Percentiles rank a stretch among this genome's conserved stretches.
phyloP scores from a whole-genome alignment of 2,329 filamentous ascomycete species.

The Mycosphaerella sp. region DNA sequence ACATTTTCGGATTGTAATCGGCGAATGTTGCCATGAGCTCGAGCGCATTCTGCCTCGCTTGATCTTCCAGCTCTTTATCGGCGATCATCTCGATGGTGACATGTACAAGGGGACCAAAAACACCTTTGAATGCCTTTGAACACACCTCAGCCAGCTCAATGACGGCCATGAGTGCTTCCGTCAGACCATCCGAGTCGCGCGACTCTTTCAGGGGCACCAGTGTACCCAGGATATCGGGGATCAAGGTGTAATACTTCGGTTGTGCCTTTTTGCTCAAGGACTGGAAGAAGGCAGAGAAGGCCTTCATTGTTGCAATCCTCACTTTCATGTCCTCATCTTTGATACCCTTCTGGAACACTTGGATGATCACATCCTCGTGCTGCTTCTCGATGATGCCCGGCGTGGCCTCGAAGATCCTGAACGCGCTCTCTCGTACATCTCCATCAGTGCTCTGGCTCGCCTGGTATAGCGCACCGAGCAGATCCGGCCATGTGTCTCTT shows the following conservation, averaged over 20 bases:
- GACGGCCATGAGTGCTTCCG: slow-evolving; percentile 79
- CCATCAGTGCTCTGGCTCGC: slow-evolving; percentile 80
- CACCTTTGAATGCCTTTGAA: slow-evolving; percentile 91
- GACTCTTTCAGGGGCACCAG: slow-evolving; percentile 89
- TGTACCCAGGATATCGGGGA: slow-evolving; percentile 90
- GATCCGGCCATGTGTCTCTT: slow-evolving; percentile 72
- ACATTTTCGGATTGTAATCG: slow-evolving; percentile 89
- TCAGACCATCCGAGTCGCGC: slow-evolving; percentile 82
- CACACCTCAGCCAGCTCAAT: slow-evolving; percentile 93
- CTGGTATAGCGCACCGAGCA: slow-evolving; percentile 78
- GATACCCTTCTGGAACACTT: slow-evolving; percentile 86
- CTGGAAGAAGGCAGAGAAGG: slow-evolving; percentile 92
- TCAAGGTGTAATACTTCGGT: slow-evolving; percentile 75
- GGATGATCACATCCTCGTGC: slow-evolving; percentile 82
- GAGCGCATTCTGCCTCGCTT: slow-evolving; percentile 86
- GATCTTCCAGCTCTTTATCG: slow-evolving; percentile 87
- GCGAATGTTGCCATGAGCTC: slow-evolving; percentile 98
- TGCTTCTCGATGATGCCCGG: slow-evolving; percentile 94
- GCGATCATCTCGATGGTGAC: slow-evolving; percentile 92
- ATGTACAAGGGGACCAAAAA: slow-evolving; percentile 88
- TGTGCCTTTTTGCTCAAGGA: slow-evolving; percentile 83
- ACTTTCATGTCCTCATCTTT: slow-evolving; percentile 83
- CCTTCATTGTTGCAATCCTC: slow-evolving; percentile 88
- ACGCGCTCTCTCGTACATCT: slow-evolving; percentile 83
- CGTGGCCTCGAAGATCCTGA: slow-evolving; percentile 90